Evolutionary conservation across 2,329 filamentous ascomycete species (phyloP).

Genomic region (Septoria petroselini): DNA sequence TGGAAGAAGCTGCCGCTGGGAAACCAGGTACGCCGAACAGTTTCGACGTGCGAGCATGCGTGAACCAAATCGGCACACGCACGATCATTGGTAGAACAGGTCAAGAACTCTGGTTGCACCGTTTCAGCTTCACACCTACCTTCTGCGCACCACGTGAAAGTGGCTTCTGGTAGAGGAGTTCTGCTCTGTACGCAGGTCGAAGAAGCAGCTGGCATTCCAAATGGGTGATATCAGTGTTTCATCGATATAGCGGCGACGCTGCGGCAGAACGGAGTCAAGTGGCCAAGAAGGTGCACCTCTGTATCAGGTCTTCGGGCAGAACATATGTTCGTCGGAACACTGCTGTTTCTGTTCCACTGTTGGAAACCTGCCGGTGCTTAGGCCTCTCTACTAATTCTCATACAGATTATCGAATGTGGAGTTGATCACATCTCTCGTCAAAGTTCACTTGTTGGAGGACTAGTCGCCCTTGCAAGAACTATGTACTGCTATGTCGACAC

Average conservation of each 20-base stretch:
- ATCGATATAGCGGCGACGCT: conserved; percentile 26
- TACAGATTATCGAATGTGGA: too few species aligned
- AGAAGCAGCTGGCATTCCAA: conserved; percentile 15
- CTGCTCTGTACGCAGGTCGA: conserved; percentile 19
- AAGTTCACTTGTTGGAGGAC: too few species aligned
- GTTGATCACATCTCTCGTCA: too few species aligned
- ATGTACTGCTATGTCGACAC: too few species aligned
- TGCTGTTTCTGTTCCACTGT: too few species aligned
- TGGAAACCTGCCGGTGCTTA: too few species aligned
- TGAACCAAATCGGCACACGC: conserved; percentile 22
- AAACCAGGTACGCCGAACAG: too few species aligned
- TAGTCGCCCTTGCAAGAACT: too few species aligned
- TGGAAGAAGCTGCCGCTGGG: too few species aligned
- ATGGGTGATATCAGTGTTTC: conserved; percentile 22
- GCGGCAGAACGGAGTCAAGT: conserved; percentile 15
- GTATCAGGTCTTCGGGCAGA: too few species aligned
- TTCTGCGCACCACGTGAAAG: conserved; percentile 11
- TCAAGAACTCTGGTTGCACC: conserved; percentile 19
- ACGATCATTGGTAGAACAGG: conserved; percentile 13
- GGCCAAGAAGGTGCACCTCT: conserved; percentile 18
- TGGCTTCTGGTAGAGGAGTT: conserved; percentile 17
- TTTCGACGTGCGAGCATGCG: too few species aligned
- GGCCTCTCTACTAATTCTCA: too few species aligned
- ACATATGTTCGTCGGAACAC: conserved; percentile 22
- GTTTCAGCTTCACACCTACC: conserved; percentile 21